phyloP scores from a whole-genome alignment of 1,139 yeast species.

The Trichomonascaceae sp. region DNA sequence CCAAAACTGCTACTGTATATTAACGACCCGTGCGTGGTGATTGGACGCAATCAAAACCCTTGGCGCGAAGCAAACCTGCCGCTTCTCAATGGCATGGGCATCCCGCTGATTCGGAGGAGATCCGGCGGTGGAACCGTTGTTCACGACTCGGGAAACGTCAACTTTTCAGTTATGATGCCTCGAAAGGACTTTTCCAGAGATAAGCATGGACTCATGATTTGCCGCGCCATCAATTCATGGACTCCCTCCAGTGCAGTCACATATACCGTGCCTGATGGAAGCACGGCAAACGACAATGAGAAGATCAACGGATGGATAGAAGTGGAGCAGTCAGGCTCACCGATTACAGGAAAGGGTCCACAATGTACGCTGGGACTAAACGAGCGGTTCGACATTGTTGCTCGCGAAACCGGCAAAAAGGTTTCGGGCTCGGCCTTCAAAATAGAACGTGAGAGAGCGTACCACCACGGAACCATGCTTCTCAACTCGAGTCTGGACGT shows the following conservation, averaged over 20 bases:
- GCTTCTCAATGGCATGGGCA: constrained; percentile 35
- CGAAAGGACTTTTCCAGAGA: constrained; percentile 54
- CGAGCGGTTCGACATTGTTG: constrained; percentile 67
- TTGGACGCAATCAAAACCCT: constrained; percentile 95
- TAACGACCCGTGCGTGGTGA: constrained; percentile 74
- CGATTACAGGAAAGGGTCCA: constrained; percentile 16
- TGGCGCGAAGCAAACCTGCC: constrained; percentile 75
- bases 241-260: not conserved
- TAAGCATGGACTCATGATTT: constrained; percentile 43
- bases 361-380: constrained; percentile 36
- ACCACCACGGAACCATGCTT: constrained; percentile 96
- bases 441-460: constrained; percentile 66
- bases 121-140: constrained; percentile 98
- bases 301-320: constrained; percentile 1
- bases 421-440: constrained; percentile 89
- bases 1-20: constrained; percentile 47
- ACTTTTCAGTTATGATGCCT: constrained; percentile 69
- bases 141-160: constrained; percentile 86
- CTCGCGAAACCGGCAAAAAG: constrained; percentile 35
- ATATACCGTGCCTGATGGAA: not conserved
- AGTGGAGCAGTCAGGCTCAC: not conserved
- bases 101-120: constrained; percentile 65
- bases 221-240: constrained; percentile 34
- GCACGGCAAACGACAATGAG: constrained; percentile 1
- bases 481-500: constrained; percentile 48